Evolutionary conservation across 306 rosid genomes (phyloP).

Genomic region (Castanopsis chinensis): DNA sequence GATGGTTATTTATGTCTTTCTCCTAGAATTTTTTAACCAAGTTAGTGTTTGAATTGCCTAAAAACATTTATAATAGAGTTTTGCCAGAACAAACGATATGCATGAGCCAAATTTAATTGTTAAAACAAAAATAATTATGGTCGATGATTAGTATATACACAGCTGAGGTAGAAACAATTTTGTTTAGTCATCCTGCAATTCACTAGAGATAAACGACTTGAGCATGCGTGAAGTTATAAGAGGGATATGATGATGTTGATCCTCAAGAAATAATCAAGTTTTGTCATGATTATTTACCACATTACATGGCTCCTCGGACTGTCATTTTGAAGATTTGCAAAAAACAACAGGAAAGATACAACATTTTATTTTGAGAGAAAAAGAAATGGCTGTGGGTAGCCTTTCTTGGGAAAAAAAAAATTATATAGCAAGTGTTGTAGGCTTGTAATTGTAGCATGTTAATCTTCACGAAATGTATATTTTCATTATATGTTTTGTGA

Average conservation of each 20-base stretch:
- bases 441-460: too few relatives aligned
- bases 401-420: slow-evolving; percentile 12
- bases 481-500: too few relatives aligned
- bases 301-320: slow-evolving; percentile 74
- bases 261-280: slow-evolving; percentile 51
- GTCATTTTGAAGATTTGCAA: slow-evolving; percentile 54
- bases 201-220: slow-evolving; percentile 86
- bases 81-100: too few relatives aligned
- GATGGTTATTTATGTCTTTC: too few relatives aligned
- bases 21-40: too few relatives aligned
- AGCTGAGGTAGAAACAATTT: slow-evolving; percentile 68
- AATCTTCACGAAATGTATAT: too few relatives aligned
- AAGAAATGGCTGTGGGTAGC: slow-evolving; percentile 59
- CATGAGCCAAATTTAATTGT: too few relatives aligned
- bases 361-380: slow-evolving; percentile 59
- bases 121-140: too few relatives aligned
- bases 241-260: slow-evolving; percentile 31
- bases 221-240: slow-evolving; percentile 67
- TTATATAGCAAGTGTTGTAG: too few relatives aligned
- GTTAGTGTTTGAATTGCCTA: too few relatives aligned
- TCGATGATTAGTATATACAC: too few relatives aligned
- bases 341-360: slow-evolving; percentile 76
- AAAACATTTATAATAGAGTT: too few relatives aligned
- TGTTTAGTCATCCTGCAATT: slow-evolving; percentile 66
- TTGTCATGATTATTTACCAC: slow-evolving; percentile 58